Evolutionary conservation across 148 eudicot species (phyloP).

Genomic region (Nyssa sinensis): DNA sequence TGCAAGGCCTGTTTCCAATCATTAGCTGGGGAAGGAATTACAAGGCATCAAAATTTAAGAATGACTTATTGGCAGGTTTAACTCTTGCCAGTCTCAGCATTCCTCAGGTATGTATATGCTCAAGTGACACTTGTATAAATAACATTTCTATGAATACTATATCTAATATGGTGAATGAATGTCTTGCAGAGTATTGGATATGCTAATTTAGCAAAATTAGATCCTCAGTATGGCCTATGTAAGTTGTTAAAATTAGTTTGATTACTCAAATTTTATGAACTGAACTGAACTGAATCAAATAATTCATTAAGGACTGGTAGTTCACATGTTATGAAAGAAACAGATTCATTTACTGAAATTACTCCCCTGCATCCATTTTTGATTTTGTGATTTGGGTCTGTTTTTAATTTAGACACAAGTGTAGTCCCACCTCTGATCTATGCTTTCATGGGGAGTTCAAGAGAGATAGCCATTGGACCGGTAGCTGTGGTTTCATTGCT

Average conservation of each 20-base stretch:
- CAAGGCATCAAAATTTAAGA: conserved; percentile 33
- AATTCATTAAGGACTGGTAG: no score
- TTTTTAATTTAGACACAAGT: conserved; percentile 26
- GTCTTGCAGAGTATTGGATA: conserved; percentile 60
- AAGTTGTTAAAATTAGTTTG: conserved; percentile 19
- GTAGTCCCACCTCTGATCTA: conserved; percentile 50
- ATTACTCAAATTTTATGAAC: no score
- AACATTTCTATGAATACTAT: background rate
- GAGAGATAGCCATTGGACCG: conserved; percentile 54
- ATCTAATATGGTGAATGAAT: background rate
- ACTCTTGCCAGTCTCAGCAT: conserved; percentile 61
- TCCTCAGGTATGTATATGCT: conserved; percentile 37
- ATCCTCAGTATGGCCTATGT: conserved; percentile 60
- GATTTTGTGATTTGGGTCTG: background rate
- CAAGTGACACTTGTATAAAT: no score
- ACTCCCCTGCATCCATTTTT: background rate
- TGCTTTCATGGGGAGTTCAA: no score
- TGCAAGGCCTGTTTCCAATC: conserved; percentile 44
- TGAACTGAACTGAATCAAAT: no score
- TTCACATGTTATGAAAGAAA: no score
- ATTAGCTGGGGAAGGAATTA: conserved; percentile 47
- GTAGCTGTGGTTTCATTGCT: conserved; percentile 51
- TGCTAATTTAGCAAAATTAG: conserved; percentile 58
- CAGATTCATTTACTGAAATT: no score
- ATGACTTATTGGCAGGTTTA: conserved; percentile 48